Base-by-base conservation (phyloP, 2,329 filamentous ascomycete species). In the Hymenoscyphus fructigenus region DNA sequence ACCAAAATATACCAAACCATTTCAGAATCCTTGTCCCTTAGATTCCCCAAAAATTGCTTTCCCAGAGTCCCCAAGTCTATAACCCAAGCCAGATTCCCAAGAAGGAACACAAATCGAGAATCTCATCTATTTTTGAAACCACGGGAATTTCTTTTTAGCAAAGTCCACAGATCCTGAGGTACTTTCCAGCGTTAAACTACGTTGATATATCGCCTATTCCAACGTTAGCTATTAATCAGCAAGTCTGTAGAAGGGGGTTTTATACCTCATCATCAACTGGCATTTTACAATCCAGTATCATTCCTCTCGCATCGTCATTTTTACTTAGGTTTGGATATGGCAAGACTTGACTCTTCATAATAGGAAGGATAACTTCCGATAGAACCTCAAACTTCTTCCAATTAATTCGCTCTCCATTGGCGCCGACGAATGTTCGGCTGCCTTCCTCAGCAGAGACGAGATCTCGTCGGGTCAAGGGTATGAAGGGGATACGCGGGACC, bases 321-420 rank as follows among this genome's bases (percentile, higher is more conserved):
- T 84, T 88, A 38, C 82, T 80, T 67, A 94, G 80, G 67, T 88
- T 90, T 29, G 87, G 85, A 72, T 97, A 97, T 5, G 92, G 88
- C 59, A 88, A 88, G 62, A 91, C 91, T 78, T 98, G 93, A 73
- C 94, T 97, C 78, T 89, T 90, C 85, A 97, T 96, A 62, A 99
- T 88, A 1, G 92, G 90, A 66, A 97, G 82, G 61, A 98, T 85
- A 5, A 97, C 91, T 71, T 98, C 94, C 6, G 93, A 93, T 78
- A 98, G 88, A 36, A 99, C 90, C 77, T 98, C 94, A 73, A 98
- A 99, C 76, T 99, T 99, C 78, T 90, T 93, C 95, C 95, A 99
- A 76, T 98, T 98, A 75, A 99, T 91, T 60, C 91, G 84, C 68
- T 92, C 86, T 68, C 83, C 86, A 66, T 87, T 84, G 1, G 85